phyloP scores from a whole-genome alignment of 768 basidiomycete species.

The Ramaria rubella region DNA sequence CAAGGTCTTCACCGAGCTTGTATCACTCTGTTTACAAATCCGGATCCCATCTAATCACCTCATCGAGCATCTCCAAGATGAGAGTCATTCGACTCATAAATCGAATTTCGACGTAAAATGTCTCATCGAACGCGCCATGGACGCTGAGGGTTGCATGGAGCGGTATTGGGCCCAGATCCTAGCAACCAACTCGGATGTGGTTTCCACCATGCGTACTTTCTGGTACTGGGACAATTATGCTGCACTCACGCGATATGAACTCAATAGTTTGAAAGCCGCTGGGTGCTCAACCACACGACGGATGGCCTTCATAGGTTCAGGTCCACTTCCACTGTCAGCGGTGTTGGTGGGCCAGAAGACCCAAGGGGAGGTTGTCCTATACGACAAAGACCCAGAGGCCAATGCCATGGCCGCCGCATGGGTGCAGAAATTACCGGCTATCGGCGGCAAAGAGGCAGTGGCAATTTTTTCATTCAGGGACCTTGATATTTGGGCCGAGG shows the following conservation, averaged over 20 bases:
- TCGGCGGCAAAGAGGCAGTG: neutral
- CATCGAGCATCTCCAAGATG: neutral
- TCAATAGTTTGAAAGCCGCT: conserved; percentile 3
- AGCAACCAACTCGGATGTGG: neutral
- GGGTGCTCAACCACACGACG: neutral
- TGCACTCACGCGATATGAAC: conserved; percentile 2
- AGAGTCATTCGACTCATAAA: neutral
- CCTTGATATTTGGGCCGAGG: neutral
- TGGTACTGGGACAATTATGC: conserved; percentile 10
- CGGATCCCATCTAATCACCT: conserved; percentile 4
- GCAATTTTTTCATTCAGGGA: conserved; percentile 4
- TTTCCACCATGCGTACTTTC: neutral
- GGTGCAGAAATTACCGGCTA: neutral
- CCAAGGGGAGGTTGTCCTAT: conserved; percentile 3
- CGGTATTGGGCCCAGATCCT: conserved; percentile 6
- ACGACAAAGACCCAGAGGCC: conserved; percentile 3
- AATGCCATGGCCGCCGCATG: conserved; percentile 2
- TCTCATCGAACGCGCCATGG: conserved; percentile 8
- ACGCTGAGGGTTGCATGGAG: conserved; percentile 8
- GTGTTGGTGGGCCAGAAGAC: conserved; percentile 2
- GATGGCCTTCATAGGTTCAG: conserved; percentile 7
- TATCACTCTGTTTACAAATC: conserved; percentile 7
- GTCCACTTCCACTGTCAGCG: conserved; percentile 3
- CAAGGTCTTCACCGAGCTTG: conserved; percentile 1
- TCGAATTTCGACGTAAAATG: neutral